phyloP scores from a whole-genome alignment of 257 asterid species.

The Galeopsis tetrahit region DNA sequence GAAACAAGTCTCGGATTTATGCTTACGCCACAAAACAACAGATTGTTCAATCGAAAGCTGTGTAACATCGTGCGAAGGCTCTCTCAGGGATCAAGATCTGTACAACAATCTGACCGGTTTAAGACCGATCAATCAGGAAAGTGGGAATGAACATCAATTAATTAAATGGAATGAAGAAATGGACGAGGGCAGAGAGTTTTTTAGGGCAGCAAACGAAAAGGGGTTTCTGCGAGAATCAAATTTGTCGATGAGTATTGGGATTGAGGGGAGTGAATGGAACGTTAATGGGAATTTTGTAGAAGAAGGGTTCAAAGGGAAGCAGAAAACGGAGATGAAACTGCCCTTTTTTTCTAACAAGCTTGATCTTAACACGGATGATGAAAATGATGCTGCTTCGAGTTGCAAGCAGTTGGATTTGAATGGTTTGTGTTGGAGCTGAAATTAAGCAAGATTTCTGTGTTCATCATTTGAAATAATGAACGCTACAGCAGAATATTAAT shows the following conservation, averaged over 20 bases:
- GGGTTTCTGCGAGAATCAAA: conserved; percentile 38
- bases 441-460: not conserved
- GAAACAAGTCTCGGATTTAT: conserved; percentile 50
- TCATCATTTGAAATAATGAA: not conserved
- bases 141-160: conserved; percentile 34
- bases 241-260: conserved; percentile 76
- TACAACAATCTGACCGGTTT: conserved; percentile 48
- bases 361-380: conserved; percentile 70
- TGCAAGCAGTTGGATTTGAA: conserved; percentile 76
- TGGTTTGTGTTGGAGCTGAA: conserved; percentile 68
- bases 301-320: conserved; percentile 41
- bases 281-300: conserved; percentile 35
- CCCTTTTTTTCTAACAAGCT: conserved; percentile 54
- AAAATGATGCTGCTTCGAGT: conserved; percentile 48
- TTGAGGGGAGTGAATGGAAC: conserved; percentile 53
- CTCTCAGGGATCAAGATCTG: conserved; percentile 55
- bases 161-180: conserved; percentile 54
- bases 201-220: conserved; percentile 39
- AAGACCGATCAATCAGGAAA: conserved; percentile 41
- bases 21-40: conserved; percentile 51
- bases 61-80: conserved; percentile 57
- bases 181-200: conserved; percentile 44
- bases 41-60: conserved; percentile 73
- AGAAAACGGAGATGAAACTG: conserved; percentile 47
- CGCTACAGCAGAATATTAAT: not conserved